These are phyloP conservation scores for Gentiana macrophylla DNA, from an alignment of 257 asterid genomes.

Conservation along the genomic window DNA sequence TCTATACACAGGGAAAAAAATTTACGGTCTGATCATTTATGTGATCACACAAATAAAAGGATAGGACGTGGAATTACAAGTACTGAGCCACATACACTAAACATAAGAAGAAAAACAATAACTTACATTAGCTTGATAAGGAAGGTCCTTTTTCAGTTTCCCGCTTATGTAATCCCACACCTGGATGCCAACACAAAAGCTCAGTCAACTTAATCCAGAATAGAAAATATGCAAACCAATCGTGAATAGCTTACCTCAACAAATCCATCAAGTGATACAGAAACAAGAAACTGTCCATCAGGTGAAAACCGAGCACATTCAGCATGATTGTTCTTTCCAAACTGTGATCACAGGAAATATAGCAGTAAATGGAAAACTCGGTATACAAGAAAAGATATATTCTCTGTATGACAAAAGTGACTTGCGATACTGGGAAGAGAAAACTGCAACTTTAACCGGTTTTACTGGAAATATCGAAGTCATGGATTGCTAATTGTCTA, in stretches of 20 bases:
- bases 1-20: no score
- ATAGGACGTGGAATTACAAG: background rate
- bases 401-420: no score
- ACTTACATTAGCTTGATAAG: conserved; percentile 96
- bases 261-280: conserved; percentile 93
- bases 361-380: conserved; percentile 7
- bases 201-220: conserved; percentile 9
- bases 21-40: no score
- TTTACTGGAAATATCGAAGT: no score
- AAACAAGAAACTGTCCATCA: conserved; percentile 98
- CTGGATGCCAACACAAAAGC: conserved; percentile 31
- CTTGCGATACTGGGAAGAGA: background rate
- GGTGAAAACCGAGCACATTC: conserved; percentile 91
- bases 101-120: conserved; percentile 1
- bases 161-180: conserved; percentile 98
- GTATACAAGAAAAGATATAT: no score
- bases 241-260: conserved; percentile 50
- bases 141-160: conserved; percentile 94
- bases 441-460: background rate
- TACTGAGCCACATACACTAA: background rate
- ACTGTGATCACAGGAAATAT: conserved; percentile 24
- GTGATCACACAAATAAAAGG: no score
- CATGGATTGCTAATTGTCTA: no score
- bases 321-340: conserved; percentile 91
- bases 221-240: conserved; percentile 6